Percentiles rank a stretch among this genome's conserved stretches.
Conservation (phyloP, 2,329 filamentous ascomycete genomes). For the Coniochaeta sp. region DNA sequence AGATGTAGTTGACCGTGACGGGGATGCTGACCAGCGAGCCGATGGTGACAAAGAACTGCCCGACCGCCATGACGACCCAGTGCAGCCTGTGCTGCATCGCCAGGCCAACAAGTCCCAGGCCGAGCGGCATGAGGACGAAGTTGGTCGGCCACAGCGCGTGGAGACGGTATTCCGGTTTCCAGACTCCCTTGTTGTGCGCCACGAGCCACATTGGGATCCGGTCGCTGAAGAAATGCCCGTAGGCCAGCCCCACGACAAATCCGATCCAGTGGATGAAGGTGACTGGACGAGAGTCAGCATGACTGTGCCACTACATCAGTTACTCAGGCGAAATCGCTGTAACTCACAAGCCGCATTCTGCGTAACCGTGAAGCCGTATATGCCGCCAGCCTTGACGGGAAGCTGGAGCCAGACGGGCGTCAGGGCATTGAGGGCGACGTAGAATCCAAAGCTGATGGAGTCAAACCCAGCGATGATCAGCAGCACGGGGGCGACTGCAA, state of each 20-base stretch:
- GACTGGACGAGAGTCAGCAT: constrained; percentile 7
- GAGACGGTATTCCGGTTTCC: constrained; percentile 32
- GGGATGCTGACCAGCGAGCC: constrained; percentile 22
- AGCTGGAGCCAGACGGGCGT: constrained; percentile 30
- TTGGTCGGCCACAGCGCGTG: constrained; percentile 20
- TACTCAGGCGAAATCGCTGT: background rate
- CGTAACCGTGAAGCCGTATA: constrained; percentile 32
- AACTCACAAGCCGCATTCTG: constrained; percentile 26
- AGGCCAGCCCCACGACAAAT: constrained; percentile 24
- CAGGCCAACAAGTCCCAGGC: constrained; percentile 28
- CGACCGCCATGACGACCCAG: constrained; percentile 30
- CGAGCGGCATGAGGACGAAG: constrained; percentile 22
- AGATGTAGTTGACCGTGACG: constrained; percentile 22
- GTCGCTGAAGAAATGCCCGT: constrained; percentile 29
- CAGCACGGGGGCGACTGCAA: constrained; percentile 25
- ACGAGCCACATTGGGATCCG: constrained; percentile 26
- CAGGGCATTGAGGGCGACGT: constrained; percentile 23
- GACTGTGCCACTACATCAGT: background rate
- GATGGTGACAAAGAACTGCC: constrained; percentile 30
- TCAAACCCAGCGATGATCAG: constrained; percentile 29
- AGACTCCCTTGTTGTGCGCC: constrained; percentile 18
- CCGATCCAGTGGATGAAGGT: constrained; percentile 32
- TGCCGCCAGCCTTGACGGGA: constrained; percentile 24
- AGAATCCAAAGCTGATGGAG: constrained; percentile 26
- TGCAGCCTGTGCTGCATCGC: constrained; percentile 30